phyloP scores from a whole-genome alignment of 129 eudicot genomes.

The Flaveria robusta region DNA sequence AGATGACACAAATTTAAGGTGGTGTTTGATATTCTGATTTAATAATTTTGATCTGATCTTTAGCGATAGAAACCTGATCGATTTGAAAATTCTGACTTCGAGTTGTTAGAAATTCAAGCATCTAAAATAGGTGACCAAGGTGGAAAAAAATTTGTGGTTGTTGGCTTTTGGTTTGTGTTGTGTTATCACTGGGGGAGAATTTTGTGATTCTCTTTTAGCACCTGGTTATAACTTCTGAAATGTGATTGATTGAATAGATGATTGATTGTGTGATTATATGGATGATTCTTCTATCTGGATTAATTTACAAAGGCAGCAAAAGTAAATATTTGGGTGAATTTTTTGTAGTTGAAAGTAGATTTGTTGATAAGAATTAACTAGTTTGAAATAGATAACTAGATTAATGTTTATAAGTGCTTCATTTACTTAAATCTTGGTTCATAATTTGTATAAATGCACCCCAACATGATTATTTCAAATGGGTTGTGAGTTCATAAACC shows the following conservation, averaged over 20 bases:
- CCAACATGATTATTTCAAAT: not conserved
- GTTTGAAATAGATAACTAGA: not conserved
- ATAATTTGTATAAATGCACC: not conserved
- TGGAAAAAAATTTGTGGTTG: too few relatives aligned
- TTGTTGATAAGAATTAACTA: not conserved
- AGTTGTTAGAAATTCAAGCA: too few relatives aligned
- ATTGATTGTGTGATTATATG: slow-evolving; percentile 1
- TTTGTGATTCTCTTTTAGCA: not conserved
- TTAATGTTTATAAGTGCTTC: not conserved
- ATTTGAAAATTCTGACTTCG: too few relatives aligned
- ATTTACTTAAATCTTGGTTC: not conserved
- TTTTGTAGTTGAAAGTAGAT: not conserved
- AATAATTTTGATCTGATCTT: too few relatives aligned
- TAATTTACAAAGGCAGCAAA: not conserved
- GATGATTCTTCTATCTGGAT: not conserved
- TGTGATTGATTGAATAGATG: not conserved
- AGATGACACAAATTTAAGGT: too few relatives aligned
- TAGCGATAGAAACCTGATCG: too few relatives aligned
- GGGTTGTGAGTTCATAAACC: not conserved
- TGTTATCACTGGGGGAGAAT: not conserved
- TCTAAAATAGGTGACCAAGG: too few relatives aligned
- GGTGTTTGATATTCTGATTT: too few relatives aligned
- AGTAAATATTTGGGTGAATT: not conserved
- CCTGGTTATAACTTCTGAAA: not conserved
- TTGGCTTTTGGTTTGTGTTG: not conserved